phyloP scores from a whole-genome alignment of 768 basidiomycete genomes.

The Xerocomellus intermedius region DNA sequence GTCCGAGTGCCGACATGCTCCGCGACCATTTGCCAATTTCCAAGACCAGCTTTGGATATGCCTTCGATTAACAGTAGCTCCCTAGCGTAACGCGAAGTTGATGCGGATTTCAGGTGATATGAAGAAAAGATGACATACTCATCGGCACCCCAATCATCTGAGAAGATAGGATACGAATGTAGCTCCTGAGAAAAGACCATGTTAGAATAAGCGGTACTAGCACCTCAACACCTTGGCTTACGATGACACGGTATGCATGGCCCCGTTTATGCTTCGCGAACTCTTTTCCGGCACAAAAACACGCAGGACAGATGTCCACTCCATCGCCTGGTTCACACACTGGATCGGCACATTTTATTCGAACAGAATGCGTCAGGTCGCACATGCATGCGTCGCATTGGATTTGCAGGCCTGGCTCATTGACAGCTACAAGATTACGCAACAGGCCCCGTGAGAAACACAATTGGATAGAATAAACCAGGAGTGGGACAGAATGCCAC shows the following conservation, averaged over 20 bases:
- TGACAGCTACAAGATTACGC: constrained; percentile 53
- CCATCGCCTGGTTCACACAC: constrained; percentile 72
- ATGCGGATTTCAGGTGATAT: neutral
- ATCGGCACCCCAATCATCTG: constrained; percentile 96
- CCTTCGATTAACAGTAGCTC: constrained; percentile 90
- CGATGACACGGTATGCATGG: constrained; percentile 91
- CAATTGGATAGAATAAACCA: neutral
- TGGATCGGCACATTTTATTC: constrained; percentile 92
- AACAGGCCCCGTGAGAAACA: constrained; percentile 30
- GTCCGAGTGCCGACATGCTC: constrained; percentile 93
- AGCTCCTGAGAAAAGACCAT: constrained; percentile 62
- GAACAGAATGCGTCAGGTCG: constrained; percentile 94
- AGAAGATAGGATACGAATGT: constrained; percentile 95
- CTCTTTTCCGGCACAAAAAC: constrained; percentile 92
- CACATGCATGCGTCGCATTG: constrained; percentile 80
- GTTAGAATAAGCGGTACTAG: constrained; percentile 1
- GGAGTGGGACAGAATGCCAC: constrained; percentile 17
- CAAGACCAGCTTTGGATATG: constrained; percentile 80
- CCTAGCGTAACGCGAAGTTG: constrained; percentile 39
- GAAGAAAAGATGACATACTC: constrained; percentile 56
- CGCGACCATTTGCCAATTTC: constrained; percentile 96
- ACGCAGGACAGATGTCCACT: constrained; percentile 89
- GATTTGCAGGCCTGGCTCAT: constrained; percentile 80
- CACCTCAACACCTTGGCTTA: constrained; percentile 34
- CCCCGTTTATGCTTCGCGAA: constrained; percentile 80